phyloP scores from a whole-genome alignment of 2,329 filamentous ascomycete genomes.

The Cryphonectria carpinicola region DNA sequence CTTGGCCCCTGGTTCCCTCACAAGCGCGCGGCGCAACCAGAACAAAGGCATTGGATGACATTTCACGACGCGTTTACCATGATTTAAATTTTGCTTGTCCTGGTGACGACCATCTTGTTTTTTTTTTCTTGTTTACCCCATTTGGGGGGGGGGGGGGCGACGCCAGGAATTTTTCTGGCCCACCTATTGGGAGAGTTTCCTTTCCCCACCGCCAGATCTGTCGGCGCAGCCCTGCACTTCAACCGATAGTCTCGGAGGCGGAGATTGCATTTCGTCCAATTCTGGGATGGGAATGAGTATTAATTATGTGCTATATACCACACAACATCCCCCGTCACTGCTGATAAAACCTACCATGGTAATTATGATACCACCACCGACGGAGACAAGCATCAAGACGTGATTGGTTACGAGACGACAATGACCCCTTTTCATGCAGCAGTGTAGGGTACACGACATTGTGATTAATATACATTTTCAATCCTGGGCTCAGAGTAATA shows the following conservation, averaged over 20 bases:
- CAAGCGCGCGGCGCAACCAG: neutral
- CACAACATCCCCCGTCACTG: neutral
- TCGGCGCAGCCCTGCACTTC: neutral
- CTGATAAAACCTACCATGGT: neutral
- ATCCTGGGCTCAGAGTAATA: neutral
- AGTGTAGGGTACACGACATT: neutral
- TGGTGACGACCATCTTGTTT: neutral
- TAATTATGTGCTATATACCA: neutral
- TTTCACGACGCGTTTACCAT: neutral
- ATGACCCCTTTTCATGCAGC: neutral
- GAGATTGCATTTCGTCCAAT: neutral
- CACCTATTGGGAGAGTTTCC: neutral
- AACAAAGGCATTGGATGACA: neutral
- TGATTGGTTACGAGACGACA: neutral
- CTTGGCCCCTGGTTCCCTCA: neutral
- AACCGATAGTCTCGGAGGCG: slow-evolving; percentile 1
- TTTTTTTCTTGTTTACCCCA: neutral
- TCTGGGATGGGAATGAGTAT: neutral
- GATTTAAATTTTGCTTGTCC: neutral
- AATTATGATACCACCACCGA: neutral
- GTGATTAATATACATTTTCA: neutral
- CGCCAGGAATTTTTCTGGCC: neutral
- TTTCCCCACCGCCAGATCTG: neutral
- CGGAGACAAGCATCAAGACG: neutral
- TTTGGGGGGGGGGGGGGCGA: too few relatives aligned